phyloP scores from a whole-genome alignment of 1,284 basidiomycete genomes.

The Rhizoctonia solani region DNA sequence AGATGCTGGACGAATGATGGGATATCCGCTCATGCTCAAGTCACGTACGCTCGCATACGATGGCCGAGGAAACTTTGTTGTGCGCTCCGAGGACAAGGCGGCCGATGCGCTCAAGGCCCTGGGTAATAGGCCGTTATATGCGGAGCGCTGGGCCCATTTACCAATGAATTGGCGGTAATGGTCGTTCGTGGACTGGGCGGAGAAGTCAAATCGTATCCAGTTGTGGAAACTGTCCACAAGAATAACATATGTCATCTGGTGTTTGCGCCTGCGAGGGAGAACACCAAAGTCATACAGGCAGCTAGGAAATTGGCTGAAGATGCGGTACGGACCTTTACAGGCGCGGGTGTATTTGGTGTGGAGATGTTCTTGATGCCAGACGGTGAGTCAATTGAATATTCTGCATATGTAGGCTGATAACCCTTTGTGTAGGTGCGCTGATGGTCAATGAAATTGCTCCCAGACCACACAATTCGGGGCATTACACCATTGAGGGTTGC shows the following conservation, averaged over 20 bases:
- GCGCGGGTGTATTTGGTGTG: conserved; percentile 96
- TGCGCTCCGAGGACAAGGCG: conserved; percentile 61
- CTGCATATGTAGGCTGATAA: neutral
- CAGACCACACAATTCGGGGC: conserved; percentile 98
- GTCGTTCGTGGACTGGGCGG: conserved; percentile 84
- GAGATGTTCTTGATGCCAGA: conserved; percentile 95
- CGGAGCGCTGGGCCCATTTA: conserved; percentile 94
- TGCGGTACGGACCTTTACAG: conserved; percentile 79
- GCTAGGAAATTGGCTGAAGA: conserved; percentile 81
- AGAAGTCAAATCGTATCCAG: conserved; percentile 83
- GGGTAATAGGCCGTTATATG: conserved; percentile 75
- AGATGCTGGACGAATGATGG: conserved; percentile 60
- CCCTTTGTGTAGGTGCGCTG: conserved; percentile 60
- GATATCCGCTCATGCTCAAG: conserved; percentile 95
- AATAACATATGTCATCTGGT: conserved; percentile 95
- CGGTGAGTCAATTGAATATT: conserved; percentile 57
- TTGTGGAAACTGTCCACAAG: conserved; percentile 95
- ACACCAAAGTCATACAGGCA: conserved; percentile 56
- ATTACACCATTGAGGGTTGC: conserved; percentile 99
- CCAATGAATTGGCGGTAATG: conserved; percentile 95
- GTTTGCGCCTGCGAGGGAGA: conserved; percentile 74
- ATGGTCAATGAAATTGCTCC: conserved; percentile 98
- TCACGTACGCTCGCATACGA: conserved; percentile 95
- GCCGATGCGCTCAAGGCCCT: conserved; percentile 69
- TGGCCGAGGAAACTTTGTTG: conserved; percentile 89